Percentiles rank a stretch among this genome's conserved stretches.
Evolutionary conservation across 1,284 basidiomycete species (phyloP).

Genomic region (Tylopilus sp.): DNA sequence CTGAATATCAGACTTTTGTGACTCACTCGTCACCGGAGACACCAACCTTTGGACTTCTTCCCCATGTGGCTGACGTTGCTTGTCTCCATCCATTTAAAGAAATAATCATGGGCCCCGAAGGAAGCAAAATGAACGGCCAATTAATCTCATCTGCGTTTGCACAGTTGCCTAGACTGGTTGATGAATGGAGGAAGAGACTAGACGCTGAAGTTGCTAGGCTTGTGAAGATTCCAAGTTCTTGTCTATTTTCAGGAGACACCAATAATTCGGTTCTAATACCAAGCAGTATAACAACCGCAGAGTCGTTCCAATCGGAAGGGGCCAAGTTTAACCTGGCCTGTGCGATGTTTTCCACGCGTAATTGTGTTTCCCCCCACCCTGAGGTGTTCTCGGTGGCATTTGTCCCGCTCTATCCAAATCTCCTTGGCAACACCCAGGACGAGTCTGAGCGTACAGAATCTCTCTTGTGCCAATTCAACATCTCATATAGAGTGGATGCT

Average conservation of each 20-base stretch:
- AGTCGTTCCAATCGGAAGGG: neutral
- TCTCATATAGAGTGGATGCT: constrained; percentile 7
- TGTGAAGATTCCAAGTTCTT: constrained; percentile 8
- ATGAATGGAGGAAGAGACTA: constrained; percentile 14
- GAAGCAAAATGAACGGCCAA: neutral
- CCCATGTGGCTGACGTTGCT: constrained; percentile 15
- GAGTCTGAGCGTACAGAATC: neutral
- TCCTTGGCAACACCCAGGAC: too few relatives aligned
- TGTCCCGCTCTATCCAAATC: too few relatives aligned
- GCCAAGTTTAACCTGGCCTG: too few relatives aligned
- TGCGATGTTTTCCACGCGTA: too few relatives aligned
- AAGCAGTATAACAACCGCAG: neutral
- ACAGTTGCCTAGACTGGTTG: constrained; percentile 14
- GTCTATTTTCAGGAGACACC: neutral
- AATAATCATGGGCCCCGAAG: constrained; percentile 16
- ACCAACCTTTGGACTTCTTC: constrained; percentile 12
- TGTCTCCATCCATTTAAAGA: constrained; percentile 12
- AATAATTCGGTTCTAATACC: too few relatives aligned
- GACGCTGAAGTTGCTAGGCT: constrained; percentile 13
- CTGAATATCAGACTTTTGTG: constrained; percentile 5
- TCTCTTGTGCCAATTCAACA: neutral
- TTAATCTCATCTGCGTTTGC: constrained; percentile 17
- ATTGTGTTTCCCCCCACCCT: too few relatives aligned
- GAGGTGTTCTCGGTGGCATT: too few relatives aligned
- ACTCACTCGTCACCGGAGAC: neutral